Evolutionary conservation across 352 stramenopile genomes (phyloP), one percentile per base, ranked within the genome.

Genomic region (Phytopythium kandeliae): DNA sequence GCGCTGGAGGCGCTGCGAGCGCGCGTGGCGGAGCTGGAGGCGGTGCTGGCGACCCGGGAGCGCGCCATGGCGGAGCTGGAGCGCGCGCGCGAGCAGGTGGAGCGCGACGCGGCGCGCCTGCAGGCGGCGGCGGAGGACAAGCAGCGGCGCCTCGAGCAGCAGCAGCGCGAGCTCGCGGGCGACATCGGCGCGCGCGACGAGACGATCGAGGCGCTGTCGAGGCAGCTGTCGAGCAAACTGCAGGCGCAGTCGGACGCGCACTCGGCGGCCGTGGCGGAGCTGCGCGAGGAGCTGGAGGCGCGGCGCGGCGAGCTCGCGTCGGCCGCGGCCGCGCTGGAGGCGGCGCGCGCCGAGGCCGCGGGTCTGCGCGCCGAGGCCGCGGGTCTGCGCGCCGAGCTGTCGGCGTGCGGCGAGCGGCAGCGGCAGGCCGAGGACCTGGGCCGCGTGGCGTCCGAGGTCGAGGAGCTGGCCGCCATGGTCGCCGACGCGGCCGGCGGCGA

Each of bases 41-140:
- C 47, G 4, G 28, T 40, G 15, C 45, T 40, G 22, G 26, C 65
- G 55, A 50, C 15, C 30, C 58, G 58, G 9, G 34, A 62, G 38
- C 35, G 11, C 38, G 58, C 49, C 8, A 69, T 67, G 22, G 41
- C 38, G 10, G 53, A 42, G 0, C 19, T 61, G 47, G 36, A 63
- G 11, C 44, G 42, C 5, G 55, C 65, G 40, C 51, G 60, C 34
- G 10, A 26, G 0, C 25, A 59, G 4, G 19, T 56, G 7, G 48
- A 58, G 31, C 34, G 44, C 12, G 43, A 44, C 26, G 46, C 59
- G 26, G 45, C 50, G 0, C 4, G 51, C 22, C 37, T 71, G 25
- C 51, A 52, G 13, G 28, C 31, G 34, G 15, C 31, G 15, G 19
- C n/a, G 24, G 28, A 8, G 12, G 47, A 49, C 11, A 34, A 44